Conservation (phyloP, 768 basidiomycete genomes). For the Galerina marginata region DNA sequence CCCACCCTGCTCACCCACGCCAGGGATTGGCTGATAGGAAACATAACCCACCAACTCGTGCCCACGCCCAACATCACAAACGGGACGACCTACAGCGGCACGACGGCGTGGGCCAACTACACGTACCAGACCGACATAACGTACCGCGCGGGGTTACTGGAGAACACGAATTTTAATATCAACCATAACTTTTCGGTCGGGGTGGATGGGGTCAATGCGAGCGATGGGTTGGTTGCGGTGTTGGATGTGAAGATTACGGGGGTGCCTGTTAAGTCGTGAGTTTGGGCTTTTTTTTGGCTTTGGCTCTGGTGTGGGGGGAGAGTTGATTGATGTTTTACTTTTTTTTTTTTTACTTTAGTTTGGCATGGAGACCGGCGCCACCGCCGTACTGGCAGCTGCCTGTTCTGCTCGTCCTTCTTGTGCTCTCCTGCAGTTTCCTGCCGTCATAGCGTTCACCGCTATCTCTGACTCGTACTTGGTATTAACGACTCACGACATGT, state of each 20-base stretch:
- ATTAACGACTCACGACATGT: not conserved
- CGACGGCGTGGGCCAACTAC: slow-evolving; percentile 67
- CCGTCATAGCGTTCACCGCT: slow-evolving; percentile 1
- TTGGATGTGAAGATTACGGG: slow-evolving; percentile 70
- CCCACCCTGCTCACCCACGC: slow-evolving; percentile 3
- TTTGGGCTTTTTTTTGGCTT: slow-evolving; percentile 9
- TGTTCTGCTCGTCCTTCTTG: slow-evolving; percentile 13
- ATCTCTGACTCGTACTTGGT: not conserved
- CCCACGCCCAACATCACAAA: slow-evolving; percentile 59
- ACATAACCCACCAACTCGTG: slow-evolving; percentile 65
- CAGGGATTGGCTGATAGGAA: slow-evolving; percentile 86
- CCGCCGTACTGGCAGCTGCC: slow-evolving; percentile 24
- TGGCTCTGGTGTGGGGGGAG: not conserved
- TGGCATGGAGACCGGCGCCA: slow-evolving; percentile 24
- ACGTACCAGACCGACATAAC: slow-evolving; percentile 73
- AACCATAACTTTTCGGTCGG: slow-evolving; percentile 69
- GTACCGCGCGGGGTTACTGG: slow-evolving; percentile 75
- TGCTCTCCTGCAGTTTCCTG: slow-evolving; percentile 9
- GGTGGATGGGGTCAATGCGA: slow-evolving; percentile 57
- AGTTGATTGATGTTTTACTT: not conserved
- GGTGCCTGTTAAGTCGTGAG: slow-evolving; percentile 39
- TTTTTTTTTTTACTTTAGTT: slow-evolving; percentile 3
- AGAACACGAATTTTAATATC: slow-evolving; percentile 69
- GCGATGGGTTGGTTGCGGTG: slow-evolving; percentile 86
- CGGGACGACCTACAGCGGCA: slow-evolving; percentile 62